Evolutionary conservation across 805 yeast species (phyloP), one percentile per base, ranked within the genome.

Genomic region (Hanseniaspora mollemarum): DNA sequence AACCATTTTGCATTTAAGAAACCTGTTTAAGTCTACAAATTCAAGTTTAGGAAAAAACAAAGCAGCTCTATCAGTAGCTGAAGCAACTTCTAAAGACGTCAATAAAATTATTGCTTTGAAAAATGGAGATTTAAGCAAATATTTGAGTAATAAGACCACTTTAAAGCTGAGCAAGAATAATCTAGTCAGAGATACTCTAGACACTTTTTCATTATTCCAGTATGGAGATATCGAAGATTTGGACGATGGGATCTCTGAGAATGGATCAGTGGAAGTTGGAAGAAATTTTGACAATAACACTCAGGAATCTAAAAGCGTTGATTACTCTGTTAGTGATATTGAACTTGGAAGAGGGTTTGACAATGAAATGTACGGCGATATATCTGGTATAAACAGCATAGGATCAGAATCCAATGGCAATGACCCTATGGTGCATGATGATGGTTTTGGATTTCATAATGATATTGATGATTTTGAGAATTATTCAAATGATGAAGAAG

Each of bases 41-140:
- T 42, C 67, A 82, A 19, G 77, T 83, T 1, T 73, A 75, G 1
- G 77, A 73, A 56, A 72, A 78, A 16, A 81, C 80, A 35, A 94
- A 85, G 59, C 76, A 86, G 55, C 67, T 84, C 37, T 75, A 75
- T 55, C 84, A 79, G 56, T 84, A 78, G 42, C 83, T 83, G 29
- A 64, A 76, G 57, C 62, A 57, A 18, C 63, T 62, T 39, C 66
- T 46, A 59, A 55, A 29, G 62, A 66, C 10, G 48, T 58, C 4
- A 43, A 31, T 6, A 42, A n/a, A 2, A 42, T 24, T 15, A 21
- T 33, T 15, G 38, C 31, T 24, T 16, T 44, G 37, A 40, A 29
- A 61, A 54, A 57, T 58, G 19, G 61, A 63, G 21, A 50, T 62
- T n/a, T 67, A 61, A 56, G 55, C 60, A 8, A 67, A 66, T 19